phyloP scores from a whole-genome alignment of 1,284 basidiomycete genomes.

The Exobasidium rhododendri region DNA sequence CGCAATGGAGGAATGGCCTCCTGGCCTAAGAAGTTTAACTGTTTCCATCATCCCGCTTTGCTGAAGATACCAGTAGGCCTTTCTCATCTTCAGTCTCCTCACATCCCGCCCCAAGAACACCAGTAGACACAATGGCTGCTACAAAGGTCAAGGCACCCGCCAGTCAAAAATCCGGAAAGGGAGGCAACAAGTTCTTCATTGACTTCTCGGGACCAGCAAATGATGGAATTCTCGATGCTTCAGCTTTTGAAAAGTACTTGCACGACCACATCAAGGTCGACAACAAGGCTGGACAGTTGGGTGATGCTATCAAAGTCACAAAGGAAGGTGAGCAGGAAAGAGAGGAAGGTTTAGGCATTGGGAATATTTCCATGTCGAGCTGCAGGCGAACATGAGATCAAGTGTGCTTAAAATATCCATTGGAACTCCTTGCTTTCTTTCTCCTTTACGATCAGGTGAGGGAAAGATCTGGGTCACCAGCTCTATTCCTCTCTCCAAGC shows the following conservation, averaged over 20 bases:
- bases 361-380: neutral
- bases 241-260: constrained; percentile 86
- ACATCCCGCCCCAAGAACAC: too few relatives aligned
- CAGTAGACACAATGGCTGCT: constrained; percentile 35
- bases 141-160: constrained; percentile 24
- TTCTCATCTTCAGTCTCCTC: neutral
- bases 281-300: constrained; percentile 63
- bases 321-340: constrained; percentile 51
- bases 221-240: constrained; percentile 86
- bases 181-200: constrained; percentile 80
- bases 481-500: constrained; percentile 56
- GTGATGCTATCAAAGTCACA: constrained; percentile 55
- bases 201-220: constrained; percentile 89
- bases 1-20: too few relatives aligned
- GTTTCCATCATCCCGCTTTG: neutral
- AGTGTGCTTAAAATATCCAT: too few relatives aligned
- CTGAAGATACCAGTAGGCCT: neutral
- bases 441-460: constrained; percentile 33
- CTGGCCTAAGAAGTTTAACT: too few relatives aligned
- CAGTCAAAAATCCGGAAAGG: constrained; percentile 63
- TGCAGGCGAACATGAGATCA: too few relatives aligned
- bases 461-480: constrained; percentile 57
- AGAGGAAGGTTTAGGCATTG: neutral
- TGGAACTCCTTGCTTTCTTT: too few relatives aligned
- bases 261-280: constrained; percentile 90